A percentile compares a stretch with the other conserved stretches of the same genome.
phyloP scores from a whole-genome alignment of 1,139 yeast species.

The Debaryomycetaceae sp. region DNA sequence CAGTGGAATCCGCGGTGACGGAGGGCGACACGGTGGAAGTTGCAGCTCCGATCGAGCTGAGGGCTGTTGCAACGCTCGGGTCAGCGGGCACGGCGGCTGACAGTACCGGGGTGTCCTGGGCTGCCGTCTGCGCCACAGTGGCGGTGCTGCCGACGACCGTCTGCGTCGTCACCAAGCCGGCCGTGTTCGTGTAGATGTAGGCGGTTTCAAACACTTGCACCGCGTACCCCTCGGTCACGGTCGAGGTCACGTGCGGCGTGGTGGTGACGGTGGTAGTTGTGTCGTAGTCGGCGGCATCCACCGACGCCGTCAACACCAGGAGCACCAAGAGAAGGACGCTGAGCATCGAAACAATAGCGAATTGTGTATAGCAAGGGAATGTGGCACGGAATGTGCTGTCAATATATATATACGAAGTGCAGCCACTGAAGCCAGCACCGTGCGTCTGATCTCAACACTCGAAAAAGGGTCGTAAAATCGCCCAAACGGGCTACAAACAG shows the following conservation, averaged over 20 bases:
- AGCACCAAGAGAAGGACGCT: constrained; percentile 1
- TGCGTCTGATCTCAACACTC: too few relatives aligned
- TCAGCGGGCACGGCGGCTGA: too few relatives aligned
- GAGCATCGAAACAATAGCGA: neutral
- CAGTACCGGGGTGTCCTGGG: too few relatives aligned
- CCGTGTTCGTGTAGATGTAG: constrained; percentile 29
- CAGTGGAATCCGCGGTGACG: too few relatives aligned
- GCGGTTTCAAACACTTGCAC: constrained; percentile 31
- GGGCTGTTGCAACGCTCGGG: too few relatives aligned
- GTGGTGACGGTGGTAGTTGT: constrained; percentile 15
- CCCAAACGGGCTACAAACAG: too few relatives aligned
- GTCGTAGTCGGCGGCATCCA: constrained; percentile 3
- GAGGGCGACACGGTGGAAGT: too few relatives aligned
- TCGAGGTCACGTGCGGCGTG: constrained; percentile 29
- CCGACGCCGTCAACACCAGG: constrained; percentile 1
- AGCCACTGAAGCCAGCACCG: too few relatives aligned
- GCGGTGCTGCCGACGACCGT: constrained; percentile 24
- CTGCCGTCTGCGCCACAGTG: constrained; percentile 11
- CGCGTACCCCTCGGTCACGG: constrained; percentile 24
- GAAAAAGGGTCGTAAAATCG: too few relatives aligned
- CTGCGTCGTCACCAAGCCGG: constrained; percentile 32
- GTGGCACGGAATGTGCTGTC: constrained; percentile 3
- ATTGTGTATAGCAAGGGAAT: neutral
- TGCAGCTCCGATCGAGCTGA: too few relatives aligned
- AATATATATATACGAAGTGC: too few relatives aligned